Conservation (phyloP, 2,329 filamentous ascomycete species). For the Hypoxylon sp. region DNA sequence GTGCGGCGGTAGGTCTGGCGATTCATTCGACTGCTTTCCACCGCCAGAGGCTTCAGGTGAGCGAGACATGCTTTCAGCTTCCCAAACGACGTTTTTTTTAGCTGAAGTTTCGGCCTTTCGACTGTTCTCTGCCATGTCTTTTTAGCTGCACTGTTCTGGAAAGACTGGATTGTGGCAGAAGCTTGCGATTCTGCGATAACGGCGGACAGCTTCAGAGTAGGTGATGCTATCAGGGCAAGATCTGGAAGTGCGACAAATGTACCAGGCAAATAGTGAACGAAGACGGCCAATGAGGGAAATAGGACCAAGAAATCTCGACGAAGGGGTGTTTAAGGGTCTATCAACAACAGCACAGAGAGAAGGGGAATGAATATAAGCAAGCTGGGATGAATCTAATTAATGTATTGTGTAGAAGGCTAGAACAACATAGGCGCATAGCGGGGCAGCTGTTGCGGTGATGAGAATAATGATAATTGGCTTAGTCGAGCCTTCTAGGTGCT, state of each 20-base stretch:
- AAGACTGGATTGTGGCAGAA: not conserved
- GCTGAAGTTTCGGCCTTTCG: slow-evolving; percentile 10
- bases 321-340: slow-evolving; percentile 8
- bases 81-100: slow-evolving; percentile 19
- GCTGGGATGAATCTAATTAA: slow-evolving; percentile 15
- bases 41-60: slow-evolving; percentile 21
- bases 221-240: not conserved
- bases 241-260: not conserved
- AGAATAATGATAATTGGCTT: slow-evolving; percentile 30
- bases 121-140: slow-evolving; percentile 37
- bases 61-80: slow-evolving; percentile 28
- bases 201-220: not conserved
- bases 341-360: slow-evolving; percentile 7
- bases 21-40: slow-evolving; percentile 17
- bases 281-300: slow-evolving; percentile 1
- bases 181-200: not conserved
- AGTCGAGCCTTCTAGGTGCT: slow-evolving; percentile 15
- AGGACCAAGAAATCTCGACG: slow-evolving; percentile 1
- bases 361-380: slow-evolving; percentile 15
- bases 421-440: slow-evolving; percentile 32
- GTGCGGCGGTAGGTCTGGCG: slow-evolving; percentile 47
- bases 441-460: slow-evolving; percentile 21
- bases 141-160: slow-evolving; percentile 27
- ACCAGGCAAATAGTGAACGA: slow-evolving; percentile 12
- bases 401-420: slow-evolving; percentile 19